Evolutionary conservation across 805 yeast species (phyloP).

Genomic region (Ogataea sp.): DNA sequence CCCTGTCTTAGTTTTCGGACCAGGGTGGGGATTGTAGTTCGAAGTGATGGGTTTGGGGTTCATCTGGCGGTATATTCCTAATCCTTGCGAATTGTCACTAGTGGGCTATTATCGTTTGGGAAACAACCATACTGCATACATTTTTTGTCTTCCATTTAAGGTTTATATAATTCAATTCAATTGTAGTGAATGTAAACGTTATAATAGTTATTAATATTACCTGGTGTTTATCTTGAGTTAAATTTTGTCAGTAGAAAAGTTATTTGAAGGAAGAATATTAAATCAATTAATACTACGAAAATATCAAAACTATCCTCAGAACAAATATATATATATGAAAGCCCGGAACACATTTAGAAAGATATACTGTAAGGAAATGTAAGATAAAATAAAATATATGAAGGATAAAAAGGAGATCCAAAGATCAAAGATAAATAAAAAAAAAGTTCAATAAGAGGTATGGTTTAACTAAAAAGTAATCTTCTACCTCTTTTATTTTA

Average conservation of each 20-base stretch:
- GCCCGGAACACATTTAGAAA: too few relatives aligned
- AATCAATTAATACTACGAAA: background rate
- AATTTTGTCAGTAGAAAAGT: too few relatives aligned
- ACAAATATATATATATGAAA: too few relatives aligned
- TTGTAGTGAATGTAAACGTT: too few relatives aligned
- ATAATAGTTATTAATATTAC: too few relatives aligned
- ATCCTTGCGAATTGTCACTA: conserved; percentile 86
- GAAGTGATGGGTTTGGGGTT: conserved; percentile 37
- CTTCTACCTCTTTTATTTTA: background rate
- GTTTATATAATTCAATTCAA: background rate
- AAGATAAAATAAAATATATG: background rate
- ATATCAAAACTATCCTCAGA: too few relatives aligned
- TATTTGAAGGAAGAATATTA: too few relatives aligned
- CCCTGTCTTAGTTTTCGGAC: conserved; percentile 7
- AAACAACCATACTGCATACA: conserved; percentile 99
- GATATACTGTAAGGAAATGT: too few relatives aligned
- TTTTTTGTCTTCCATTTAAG: conserved; percentile 11
- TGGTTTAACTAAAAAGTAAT: too few relatives aligned
- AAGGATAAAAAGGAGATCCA: background rate
- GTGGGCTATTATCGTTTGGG: conserved; percentile 96
- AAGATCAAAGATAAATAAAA: background rate
- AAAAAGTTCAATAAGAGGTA: too few relatives aligned
- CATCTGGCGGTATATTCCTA: conserved; percentile 98
- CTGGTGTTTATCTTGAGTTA: too few relatives aligned
- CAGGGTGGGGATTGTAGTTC: conserved; percentile 43